These are phyloP conservation scores for Phytophthora pinifolia DNA, from an alignment of 352 stramenopile genomes.

Conservation along the genomic window DNA sequence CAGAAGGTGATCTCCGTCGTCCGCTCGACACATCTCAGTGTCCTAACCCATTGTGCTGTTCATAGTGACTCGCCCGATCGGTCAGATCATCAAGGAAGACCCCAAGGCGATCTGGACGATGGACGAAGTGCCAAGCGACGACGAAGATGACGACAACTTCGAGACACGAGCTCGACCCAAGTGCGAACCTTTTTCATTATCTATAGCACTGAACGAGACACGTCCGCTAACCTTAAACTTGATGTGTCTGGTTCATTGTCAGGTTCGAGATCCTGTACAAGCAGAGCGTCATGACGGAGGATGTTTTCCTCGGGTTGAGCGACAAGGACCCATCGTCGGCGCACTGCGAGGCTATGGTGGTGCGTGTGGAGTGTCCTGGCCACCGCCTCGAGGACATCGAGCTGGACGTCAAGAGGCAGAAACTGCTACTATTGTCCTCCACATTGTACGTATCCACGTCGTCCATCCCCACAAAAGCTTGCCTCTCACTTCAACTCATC, in stretches of 20 bases:
- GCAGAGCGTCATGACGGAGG: slow-evolving; percentile 85
- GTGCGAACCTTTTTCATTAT: slow-evolving; percentile 28
- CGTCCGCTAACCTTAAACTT: not conserved
- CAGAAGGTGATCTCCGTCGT: slow-evolving; percentile 30
- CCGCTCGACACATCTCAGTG: not conserved
- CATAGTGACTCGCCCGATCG: slow-evolving; percentile 62
- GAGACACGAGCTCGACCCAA: slow-evolving; percentile 52
- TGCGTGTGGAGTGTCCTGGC: slow-evolving; percentile 66
- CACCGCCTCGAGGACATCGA: slow-evolving; percentile 76
- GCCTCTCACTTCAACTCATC: not conserved
- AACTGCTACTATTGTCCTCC: slow-evolving; percentile 65
- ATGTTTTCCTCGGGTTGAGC: slow-evolving; percentile 80
- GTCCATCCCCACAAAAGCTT: not conserved
- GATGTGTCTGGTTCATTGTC: not conserved
- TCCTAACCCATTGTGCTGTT: not conserved
- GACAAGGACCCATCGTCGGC: slow-evolving; percentile 85
- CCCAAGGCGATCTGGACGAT: slow-evolving; percentile 74
- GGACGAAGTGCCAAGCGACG: slow-evolving; percentile 71
- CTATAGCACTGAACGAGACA: not conserved
- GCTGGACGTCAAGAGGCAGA: slow-evolving; percentile 79
- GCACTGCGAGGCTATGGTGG: slow-evolving; percentile 79
- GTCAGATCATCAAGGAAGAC: slow-evolving; percentile 62
- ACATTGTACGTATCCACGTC: slow-evolving; percentile 39
- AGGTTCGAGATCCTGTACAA: slow-evolving; percentile 89
- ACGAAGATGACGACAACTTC: slow-evolving; percentile 68